Evolutionary conservation across 805 yeast species (phyloP), one percentile per base, ranked within the genome.

Genomic region (Naumovozyma baii): DNA sequence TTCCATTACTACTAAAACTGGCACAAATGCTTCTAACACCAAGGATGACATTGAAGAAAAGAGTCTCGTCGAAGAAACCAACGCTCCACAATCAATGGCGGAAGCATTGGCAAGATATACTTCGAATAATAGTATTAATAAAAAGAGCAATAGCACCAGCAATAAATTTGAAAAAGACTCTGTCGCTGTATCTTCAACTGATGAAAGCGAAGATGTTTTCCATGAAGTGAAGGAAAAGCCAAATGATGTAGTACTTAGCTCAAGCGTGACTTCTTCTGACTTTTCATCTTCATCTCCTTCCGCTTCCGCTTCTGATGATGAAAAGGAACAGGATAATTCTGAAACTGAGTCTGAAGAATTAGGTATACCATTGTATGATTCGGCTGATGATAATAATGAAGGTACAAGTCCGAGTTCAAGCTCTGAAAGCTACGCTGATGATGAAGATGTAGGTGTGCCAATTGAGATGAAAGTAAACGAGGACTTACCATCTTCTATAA

Each of bases 31-130:
- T n/a, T n/a, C n/a, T n/a, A n/a, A n/a, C n/a, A n/a, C n/a, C n/a
- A n/a, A n/a, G n/a, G n/a, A n/a, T n/a, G n/a, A n/a, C n/a, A n/a
- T n/a, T n/a, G n/a, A n/a, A n/a, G n/a, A n/a, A n/a, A n/a, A n/a
- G n/a, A n/a, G n/a, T n/a, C n/a, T n/a, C n/a, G n/a, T n/a, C n/a
- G n/a, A n/a, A 29, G 31, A 14, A 25, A n/a, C 34, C 8, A 28
- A 37, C 15, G 18, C 31, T 20, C 73, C 73, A 41, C 70, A 67
- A 49, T 74, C 73, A 42, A 56, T 72, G 46, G 66, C 72, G 4
- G 73, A 71, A 50, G 68, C 69, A 26, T 68, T 70, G 41, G 67
- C 64, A 42, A 59, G 53, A 49, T 59, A 59, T 39, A 48, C 61
- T 22, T n/a, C n/a, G n/a, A 16, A 22, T 14, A 18, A 41, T 17